A percentile compares a stretch with the other conserved stretches of the same genome.
Evolutionary conservation across 2,329 filamentous ascomycete genomes (phyloP).

Genomic region (Diplocarpon rosae): DNA sequence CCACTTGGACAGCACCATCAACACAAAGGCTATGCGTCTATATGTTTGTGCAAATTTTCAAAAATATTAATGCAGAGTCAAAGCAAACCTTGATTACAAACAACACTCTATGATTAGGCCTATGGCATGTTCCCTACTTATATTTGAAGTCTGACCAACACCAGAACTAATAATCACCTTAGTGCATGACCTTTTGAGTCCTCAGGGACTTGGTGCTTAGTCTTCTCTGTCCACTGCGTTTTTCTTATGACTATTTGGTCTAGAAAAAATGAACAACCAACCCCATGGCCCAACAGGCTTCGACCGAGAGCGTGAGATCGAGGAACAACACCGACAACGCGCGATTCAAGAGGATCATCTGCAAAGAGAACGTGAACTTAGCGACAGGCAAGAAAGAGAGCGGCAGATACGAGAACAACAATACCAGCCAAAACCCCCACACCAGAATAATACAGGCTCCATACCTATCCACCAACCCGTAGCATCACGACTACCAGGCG

Average conservation of each 20-base stretch:
- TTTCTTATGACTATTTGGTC: not conserved
- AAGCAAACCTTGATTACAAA: no score
- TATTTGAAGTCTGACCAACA: no score
- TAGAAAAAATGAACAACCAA: slow-evolving; percentile 24
- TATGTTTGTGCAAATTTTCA: no score
- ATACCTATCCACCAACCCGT: slow-evolving; percentile 93
- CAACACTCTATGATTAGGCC: no score
- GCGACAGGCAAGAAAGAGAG: slow-evolving; percentile 42
- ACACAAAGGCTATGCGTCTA: no score
- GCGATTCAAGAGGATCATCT: slow-evolving; percentile 45
- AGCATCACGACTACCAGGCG: slow-evolving; percentile 65
- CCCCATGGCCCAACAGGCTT: slow-evolving; percentile 23
- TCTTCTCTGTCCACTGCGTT: not conserved
- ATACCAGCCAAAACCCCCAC: slow-evolving; percentile 55
- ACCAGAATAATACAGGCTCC: slow-evolving; percentile 79
- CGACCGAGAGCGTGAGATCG: slow-evolving; percentile 34
- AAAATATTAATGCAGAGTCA: no score
- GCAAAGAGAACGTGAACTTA: slow-evolving; percentile 29
- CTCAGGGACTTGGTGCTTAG: not conserved
- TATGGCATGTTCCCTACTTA: no score
- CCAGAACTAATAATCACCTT: no score
- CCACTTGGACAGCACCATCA: no score
- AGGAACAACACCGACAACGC: slow-evolving; percentile 43
- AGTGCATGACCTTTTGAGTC: not conserved
- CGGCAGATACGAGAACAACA: slow-evolving; percentile 52